phyloP scores from a whole-genome alignment of 2,329 filamentous ascomycete genomes.

The Cladosporium sp. region DNA sequence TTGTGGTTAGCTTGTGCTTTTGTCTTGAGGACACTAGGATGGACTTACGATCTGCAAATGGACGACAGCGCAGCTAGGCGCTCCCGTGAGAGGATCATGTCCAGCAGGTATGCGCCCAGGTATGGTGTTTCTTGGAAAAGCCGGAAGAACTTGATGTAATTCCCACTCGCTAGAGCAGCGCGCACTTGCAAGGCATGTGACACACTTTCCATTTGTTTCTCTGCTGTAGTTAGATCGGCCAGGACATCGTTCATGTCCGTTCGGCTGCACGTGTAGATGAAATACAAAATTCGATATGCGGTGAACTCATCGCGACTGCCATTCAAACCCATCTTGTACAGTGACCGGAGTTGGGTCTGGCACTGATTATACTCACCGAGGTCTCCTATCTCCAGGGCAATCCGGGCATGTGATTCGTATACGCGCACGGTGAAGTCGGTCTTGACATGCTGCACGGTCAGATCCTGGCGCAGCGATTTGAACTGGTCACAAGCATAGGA shows the following conservation, averaged over 20 bases:
- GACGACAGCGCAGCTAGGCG: slow-evolving; percentile 83
- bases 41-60: slow-evolving; percentile 88
- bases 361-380: slow-evolving; percentile 99
- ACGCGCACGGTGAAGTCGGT: slow-evolving; percentile 94
- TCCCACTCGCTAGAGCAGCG: slow-evolving; percentile 85
- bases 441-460: slow-evolving; percentile 95
- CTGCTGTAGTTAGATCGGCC: slow-evolving; percentile 97
- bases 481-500: slow-evolving; percentile 98
- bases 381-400: slow-evolving; percentile 96
- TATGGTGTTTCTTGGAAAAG: slow-evolving; percentile 78
- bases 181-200: slow-evolving; percentile 89
- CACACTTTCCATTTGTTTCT: slow-evolving; percentile 79
- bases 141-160: slow-evolving; percentile 97
- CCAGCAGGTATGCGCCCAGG: slow-evolving; percentile 97
- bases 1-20: slow-evolving; percentile 41
- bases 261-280: slow-evolving; percentile 97
- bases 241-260: slow-evolving; percentile 96
- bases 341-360: slow-evolving; percentile 90
- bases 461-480: slow-evolving; percentile 95
- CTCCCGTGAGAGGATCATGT: slow-evolving; percentile 96
- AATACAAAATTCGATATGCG: slow-evolving; percentile 99
- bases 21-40: background rate
- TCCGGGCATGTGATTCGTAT: slow-evolving; percentile 95
- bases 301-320: slow-evolving; percentile 94
- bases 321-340: slow-evolving; percentile 82